Evolutionary conservation across 1,284 basidiomycete species (phyloP), one percentile per base, ranked within the genome.

Genomic region (Grifola frondosa): DNA sequence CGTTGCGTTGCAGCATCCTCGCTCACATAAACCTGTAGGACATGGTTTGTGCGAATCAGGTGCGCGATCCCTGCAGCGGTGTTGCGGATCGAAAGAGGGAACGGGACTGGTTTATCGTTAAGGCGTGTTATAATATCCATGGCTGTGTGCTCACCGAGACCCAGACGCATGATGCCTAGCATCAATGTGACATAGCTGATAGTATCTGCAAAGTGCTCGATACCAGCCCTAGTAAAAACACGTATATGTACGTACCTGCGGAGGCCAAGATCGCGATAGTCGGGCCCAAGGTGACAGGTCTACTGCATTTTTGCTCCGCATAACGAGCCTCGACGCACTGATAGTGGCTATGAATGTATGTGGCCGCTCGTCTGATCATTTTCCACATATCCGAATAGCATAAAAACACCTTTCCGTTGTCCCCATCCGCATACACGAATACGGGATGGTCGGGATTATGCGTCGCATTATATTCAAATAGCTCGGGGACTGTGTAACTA

Each of bases 361-460:
- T n/a, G n/a, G n/a, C n/a, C n/a, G n/a, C n/a, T n/a, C n/a, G n/a
- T n/a, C n/a, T n/a, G n/a, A n/a, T n/a, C n/a, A n/a, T n/a, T n/a
- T n/a, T n/a, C n/a, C n/a, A n/a, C n/a, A n/a, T 26, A 13, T 44
- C 46, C 46, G 6, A 35, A 24, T 4, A 31, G 24, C 15, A 42
- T 38, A 6, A 44, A 35, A 11, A 48, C 23, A 11, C 33, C 37
- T 4, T n/a, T 6, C 25, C 34, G 6, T 23, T 26, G 3, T 21
- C 30, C 3, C 29, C 16, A 17, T 53, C 44, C 3, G 42, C 45
- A 35, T 57, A 59, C 4, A 50, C 44, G 40, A 58, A 60, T 5
- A 54, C 44, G 10, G 50, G 48, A 32, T 60, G 55, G 10, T 53
- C 26, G 7, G 51, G 53, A 32, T 50, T 58, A 34, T 58, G 28